Conservation (phyloP, 352 stramenopile genomes). For the Globisporangium megalacanthum region DNA sequence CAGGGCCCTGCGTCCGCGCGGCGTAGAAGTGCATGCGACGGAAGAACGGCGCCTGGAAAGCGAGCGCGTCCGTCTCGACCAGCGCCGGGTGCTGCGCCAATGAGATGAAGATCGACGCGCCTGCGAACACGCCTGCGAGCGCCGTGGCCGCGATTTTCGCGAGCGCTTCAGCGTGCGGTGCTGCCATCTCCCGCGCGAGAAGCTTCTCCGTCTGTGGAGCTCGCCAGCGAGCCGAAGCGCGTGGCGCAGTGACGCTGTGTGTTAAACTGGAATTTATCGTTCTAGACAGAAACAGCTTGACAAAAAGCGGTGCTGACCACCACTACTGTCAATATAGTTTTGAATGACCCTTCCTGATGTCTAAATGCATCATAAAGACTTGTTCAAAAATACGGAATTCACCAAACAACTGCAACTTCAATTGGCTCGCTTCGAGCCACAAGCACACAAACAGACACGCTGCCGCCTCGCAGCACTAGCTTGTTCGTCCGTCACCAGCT, state of each 20-base stretch:
- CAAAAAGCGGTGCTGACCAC: too few species aligned
- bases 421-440: neutral
- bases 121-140: slow-evolving; percentile 61
- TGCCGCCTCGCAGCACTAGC: neutral
- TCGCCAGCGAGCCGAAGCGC: too few species aligned
- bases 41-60: slow-evolving; percentile 72
- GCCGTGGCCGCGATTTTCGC: slow-evolving; percentile 54
- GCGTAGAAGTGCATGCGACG: slow-evolving; percentile 76
- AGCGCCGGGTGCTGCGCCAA: slow-evolving; percentile 70
- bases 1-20: slow-evolving; percentile 50
- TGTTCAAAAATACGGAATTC: too few species aligned
- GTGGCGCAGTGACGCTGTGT: too few species aligned
- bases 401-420: too few species aligned
- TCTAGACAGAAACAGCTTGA: too few species aligned
- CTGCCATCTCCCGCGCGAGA: neutral
- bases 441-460: neutral
- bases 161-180: slow-evolving; percentile 49
- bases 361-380: too few species aligned
- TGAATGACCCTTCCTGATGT: too few species aligned
- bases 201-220: neutral
- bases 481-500: neutral
- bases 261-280: too few species aligned
- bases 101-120: slow-evolving; percentile 62
- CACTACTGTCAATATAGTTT: too few species aligned
- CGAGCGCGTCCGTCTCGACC: slow-evolving; percentile 43